A percentile compares a stretch with the other conserved stretches of the same genome.
Evolutionary conservation across 305 asterid genomes (phyloP).

Genomic region (Fraxinus floribunda): DNA sequence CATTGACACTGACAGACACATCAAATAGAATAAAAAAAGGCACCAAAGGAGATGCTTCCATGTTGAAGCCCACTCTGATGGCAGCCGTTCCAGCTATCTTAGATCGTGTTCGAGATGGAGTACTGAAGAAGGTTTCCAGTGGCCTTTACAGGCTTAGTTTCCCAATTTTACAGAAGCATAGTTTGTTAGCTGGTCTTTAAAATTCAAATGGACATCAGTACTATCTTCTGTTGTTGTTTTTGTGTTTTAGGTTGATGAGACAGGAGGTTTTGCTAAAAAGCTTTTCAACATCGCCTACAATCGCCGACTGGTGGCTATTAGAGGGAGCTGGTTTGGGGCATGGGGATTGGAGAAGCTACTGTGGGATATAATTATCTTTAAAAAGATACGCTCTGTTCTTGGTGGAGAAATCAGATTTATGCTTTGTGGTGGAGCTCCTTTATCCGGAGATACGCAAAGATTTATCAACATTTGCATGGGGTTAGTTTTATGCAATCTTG

Average conservation of each 20-base stretch:
- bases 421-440: constrained; percentile 97
- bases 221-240: constrained; percentile 10
- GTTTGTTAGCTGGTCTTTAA: background rate
- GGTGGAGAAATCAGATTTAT: constrained; percentile 84
- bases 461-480: constrained; percentile 91
- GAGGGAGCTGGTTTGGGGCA: constrained; percentile 90
- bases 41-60: constrained; percentile 79
- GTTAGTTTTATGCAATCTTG: constrained; percentile 40
- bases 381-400: constrained; percentile 66
- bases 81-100: constrained; percentile 89
- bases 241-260: constrained; percentile 69
- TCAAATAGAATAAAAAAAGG: constrained; percentile 86
- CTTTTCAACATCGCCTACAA: constrained; percentile 65
- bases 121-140: constrained; percentile 64
- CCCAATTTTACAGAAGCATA: constrained; percentile 14
- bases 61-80: constrained; percentile 69
- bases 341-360: constrained; percentile 66
- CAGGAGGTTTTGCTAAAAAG: constrained; percentile 70
- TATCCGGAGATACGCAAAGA: constrained; percentile 86
- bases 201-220: constrained; percentile 17
- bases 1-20: constrained; percentile 80
- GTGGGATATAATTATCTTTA: constrained; percentile 69
- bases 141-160: constrained; percentile 13
- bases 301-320: constrained; percentile 65
- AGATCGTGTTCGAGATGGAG: constrained; percentile 88